Base-by-base conservation (phyloP, 805 yeast genomes). In the Sungouiozyma ichnusensis region DNA sequence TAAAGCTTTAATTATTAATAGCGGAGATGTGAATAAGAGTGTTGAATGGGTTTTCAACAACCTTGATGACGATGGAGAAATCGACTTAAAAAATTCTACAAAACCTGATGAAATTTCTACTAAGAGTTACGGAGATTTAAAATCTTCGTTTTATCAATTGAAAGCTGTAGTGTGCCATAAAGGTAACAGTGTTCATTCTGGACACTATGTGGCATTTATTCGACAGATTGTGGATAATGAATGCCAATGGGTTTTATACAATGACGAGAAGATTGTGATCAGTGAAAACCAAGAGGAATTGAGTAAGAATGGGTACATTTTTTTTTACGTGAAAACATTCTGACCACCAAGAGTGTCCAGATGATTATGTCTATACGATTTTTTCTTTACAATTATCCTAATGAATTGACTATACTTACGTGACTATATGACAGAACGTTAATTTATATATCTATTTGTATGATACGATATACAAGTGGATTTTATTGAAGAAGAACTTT, bases 21-120 rank as follows among this genome's bases (percentile, higher is more conserved):
- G 66, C 5, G 74, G 75, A 20, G 81, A 82, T 53, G 66, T 79
- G 2, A 88, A 84, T 51, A 74, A 75, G 1, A 83, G 97, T 3
- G 82, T 87, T 3, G 96, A 87, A 45, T 92, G 97, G 97, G 71
- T 92, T 5, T 92, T 92, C 56, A 65, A 65, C 18, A 74, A 90
- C 55, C 85, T 94, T 9, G 83, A 83, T 46, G 95, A 83, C 60
- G 74, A 78, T 51, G 94, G 88, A 3, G 70, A 60, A 5, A 49
- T 81, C 6, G 43, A 44, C 6, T 33, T 35, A 2, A 16, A 18
- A 13, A 29, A 36, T 15, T 20, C 16, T 14, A 18, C 35, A 6
- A 33, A 34, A 17, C 29, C 29, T 11, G 36, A 37, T 2, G 16
- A n/a, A n/a, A n/a, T n/a, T n/a, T n/a, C n/a, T n/a, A n/a, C 17